Evolutionary conservation across 2,329 filamentous ascomycete species (phyloP).

Genomic region (Phyllosticta capitalensis): DNA sequence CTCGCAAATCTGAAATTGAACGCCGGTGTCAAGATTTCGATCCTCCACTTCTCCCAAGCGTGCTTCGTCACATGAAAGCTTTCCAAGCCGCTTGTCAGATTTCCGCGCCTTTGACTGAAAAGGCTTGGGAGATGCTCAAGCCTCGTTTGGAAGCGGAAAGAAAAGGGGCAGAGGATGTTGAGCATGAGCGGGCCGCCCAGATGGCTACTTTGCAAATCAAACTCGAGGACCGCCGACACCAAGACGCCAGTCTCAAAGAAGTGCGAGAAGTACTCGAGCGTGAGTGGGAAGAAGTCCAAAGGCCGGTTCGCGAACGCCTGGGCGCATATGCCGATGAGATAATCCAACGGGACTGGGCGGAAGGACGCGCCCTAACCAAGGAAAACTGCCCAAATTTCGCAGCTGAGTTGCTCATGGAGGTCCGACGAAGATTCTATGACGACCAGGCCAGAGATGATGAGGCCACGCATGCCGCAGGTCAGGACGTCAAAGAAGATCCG

Average conservation of each 20-base stretch:
- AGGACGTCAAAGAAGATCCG: constrained; percentile 32
- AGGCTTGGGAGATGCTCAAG: constrained; percentile 59
- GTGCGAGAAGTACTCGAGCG: constrained; percentile 53
- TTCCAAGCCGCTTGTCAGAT: constrained; percentile 68
- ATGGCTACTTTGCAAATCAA: constrained; percentile 36
- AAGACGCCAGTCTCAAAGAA: constrained; percentile 41
- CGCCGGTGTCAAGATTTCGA: constrained; percentile 55
- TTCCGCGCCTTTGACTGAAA: constrained; percentile 56
- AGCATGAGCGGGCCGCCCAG: constrained; percentile 41
- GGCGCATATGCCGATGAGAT: constrained; percentile 60
- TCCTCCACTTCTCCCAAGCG: constrained; percentile 53
- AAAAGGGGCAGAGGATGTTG: constrained; percentile 50
- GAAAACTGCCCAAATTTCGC: constrained; percentile 61
- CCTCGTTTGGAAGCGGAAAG: constrained; percentile 58
- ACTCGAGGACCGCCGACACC: constrained; percentile 36
- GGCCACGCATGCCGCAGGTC: constrained; percentile 16
- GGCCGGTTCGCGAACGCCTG: constrained; percentile 56
- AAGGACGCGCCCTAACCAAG: constrained; percentile 53
- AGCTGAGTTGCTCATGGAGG: constrained; percentile 58
- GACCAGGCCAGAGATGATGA: constrained; percentile 47
- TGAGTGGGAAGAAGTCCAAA: constrained; percentile 63
- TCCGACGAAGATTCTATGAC: constrained; percentile 57
- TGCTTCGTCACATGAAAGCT: constrained; percentile 60
- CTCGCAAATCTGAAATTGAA: constrained; percentile 61
- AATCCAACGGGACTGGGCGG: constrained; percentile 55